Conservation (phyloP, 139 green algal species). For the Coccomyxa sp. region DNA sequence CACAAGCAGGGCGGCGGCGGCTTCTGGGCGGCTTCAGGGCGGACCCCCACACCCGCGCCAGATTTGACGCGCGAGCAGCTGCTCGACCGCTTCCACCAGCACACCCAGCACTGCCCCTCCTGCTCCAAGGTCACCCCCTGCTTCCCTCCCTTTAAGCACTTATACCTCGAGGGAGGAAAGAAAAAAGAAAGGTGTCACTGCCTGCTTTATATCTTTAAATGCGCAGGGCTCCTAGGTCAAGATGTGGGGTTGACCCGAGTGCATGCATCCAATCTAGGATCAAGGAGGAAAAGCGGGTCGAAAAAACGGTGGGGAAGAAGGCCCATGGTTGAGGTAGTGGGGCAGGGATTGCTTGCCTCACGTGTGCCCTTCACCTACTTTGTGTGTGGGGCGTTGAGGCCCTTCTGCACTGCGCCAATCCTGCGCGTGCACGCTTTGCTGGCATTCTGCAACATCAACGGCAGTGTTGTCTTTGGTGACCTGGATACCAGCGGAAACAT, state of each 20-base stretch:
- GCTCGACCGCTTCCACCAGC: conserved; percentile 20
- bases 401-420: no score
- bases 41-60: background rate
- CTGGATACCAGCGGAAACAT: no score
- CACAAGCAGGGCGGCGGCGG: background rate
- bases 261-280: background rate
- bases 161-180: no score
- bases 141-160: background rate
- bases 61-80: background rate
- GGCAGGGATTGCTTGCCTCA: no score
- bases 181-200: background rate
- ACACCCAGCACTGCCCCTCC: conserved; percentile 19
- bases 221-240: background rate
- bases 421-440: no score
- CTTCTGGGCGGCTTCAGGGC: background rate
- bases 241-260: background rate
- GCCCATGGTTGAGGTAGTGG: no score
- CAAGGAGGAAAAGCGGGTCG: no score
- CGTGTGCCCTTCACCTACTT: no score
- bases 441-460: no score
- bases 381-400: no score
- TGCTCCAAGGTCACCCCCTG: conserved; percentile 12
- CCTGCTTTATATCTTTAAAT: background rate
- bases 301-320: no score
- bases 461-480: no score